These are phyloP conservation scores for Gossypium australe DNA, from an alignment of 345 rosid genomes.

Conservation along the genomic window DNA sequence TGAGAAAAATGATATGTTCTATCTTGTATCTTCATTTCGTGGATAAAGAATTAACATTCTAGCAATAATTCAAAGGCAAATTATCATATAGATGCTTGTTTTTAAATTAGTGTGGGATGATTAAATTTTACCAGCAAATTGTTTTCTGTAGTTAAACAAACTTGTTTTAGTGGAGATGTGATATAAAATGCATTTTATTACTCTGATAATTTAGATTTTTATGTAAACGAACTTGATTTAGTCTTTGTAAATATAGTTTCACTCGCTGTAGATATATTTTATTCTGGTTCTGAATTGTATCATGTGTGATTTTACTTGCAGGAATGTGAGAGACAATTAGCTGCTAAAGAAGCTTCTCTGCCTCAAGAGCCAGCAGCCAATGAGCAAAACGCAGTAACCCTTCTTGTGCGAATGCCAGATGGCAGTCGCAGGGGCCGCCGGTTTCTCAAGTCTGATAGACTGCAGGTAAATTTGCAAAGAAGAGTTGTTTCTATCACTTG, in stretches of 20 bases:
- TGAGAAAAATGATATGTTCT: neutral
- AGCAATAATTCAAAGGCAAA: neutral
- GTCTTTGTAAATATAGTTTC: neutral
- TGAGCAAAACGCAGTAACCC: slow-evolving; percentile 83
- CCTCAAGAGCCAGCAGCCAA: slow-evolving; percentile 78
- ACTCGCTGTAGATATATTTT: neutral
- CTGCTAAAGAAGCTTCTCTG: slow-evolving; percentile 86
- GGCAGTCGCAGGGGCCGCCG: slow-evolving; percentile 91
- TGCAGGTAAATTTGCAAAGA: slow-evolving; percentile 47
- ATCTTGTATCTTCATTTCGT: neutral
- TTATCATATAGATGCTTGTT: neutral
- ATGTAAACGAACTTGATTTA: neutral
- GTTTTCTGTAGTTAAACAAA: neutral
- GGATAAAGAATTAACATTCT: neutral
- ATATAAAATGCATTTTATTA: neutral
- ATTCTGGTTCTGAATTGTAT: neutral
- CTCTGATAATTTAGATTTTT: neutral
- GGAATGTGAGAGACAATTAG: slow-evolving; percentile 85
- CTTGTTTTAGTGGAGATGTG: neutral
- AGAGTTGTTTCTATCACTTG: neutral
- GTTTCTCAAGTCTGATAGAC: slow-evolving; percentile 71
- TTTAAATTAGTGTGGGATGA: neutral
- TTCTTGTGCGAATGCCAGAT: slow-evolving; percentile 91
- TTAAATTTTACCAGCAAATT: neutral
- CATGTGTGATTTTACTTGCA: slow-evolving; percentile 25